Conservation (phyloP, 139 green algal genomes). For the Pedinophyceae sp. region DNA sequence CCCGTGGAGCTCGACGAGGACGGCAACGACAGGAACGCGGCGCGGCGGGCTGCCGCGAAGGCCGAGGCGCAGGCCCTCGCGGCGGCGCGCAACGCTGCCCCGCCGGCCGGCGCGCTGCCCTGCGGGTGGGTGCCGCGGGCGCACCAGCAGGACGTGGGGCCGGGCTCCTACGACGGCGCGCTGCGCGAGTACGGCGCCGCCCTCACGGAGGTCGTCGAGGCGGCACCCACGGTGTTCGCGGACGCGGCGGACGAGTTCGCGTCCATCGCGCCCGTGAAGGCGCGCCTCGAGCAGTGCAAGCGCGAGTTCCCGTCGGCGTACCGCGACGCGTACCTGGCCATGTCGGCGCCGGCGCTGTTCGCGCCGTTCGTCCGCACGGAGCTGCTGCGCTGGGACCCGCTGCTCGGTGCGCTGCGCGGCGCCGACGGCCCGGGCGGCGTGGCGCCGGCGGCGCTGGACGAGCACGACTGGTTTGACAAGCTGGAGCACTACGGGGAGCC, state of each 20-base stretch:
- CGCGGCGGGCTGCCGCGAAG: constrained; percentile 22
- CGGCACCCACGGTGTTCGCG: constrained; percentile 43
- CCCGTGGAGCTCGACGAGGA: constrained; percentile 68
- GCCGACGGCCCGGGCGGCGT: constrained; percentile 8
- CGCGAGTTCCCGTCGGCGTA: constrained; percentile 27
- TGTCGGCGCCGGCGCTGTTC: constrained; percentile 67
- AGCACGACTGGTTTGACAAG: not conserved
- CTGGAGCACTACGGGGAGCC: not conserved
- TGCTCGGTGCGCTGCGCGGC: constrained; percentile 23
- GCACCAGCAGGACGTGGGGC: constrained; percentile 5
- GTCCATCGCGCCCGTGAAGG: constrained; percentile 38
- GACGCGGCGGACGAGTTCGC: constrained; percentile 66
- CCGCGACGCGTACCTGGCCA: constrained; percentile 56
- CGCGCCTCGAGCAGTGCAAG: constrained; percentile 48
- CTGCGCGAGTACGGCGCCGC: not conserved
- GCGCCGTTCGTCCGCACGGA: constrained; percentile 83
- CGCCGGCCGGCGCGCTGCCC: not conserved
- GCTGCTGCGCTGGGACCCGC: constrained; percentile 78
- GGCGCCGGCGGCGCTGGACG: not conserved
- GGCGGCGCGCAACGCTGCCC: not conserved
- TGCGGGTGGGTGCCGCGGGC: not conserved
- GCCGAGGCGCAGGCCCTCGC: constrained; percentile 7
- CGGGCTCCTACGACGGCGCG: not conserved
- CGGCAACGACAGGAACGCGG: constrained; percentile 56
- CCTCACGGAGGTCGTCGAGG: constrained; percentile 41